These are phyloP conservation scores for Omphalea diandra DNA, from an alignment of 441 rosid species.

Conservation along the genomic window DNA sequence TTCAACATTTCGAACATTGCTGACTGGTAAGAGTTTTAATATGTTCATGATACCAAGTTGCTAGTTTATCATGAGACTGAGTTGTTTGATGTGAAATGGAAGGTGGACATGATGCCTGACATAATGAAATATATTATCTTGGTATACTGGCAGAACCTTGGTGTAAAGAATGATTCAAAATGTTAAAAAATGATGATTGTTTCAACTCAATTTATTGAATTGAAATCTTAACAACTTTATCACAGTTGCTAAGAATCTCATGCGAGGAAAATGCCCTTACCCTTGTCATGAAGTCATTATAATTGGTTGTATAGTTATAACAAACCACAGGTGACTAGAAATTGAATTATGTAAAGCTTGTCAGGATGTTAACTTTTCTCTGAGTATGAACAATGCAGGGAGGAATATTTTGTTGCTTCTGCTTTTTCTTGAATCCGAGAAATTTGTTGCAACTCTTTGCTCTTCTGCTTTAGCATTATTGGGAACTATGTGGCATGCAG, in stretches of 20 bases:
- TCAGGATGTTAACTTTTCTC: background rate
- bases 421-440: background rate
- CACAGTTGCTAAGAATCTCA: background rate
- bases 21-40: conserved; percentile 43
- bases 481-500: background rate
- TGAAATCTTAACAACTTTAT: background rate
- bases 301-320: too few relatives aligned
- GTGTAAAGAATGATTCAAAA: background rate
- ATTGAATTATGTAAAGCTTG: background rate
- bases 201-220: background rate
- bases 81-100: background rate
- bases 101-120: too few relatives aligned
- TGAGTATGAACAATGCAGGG: background rate
- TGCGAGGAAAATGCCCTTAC: background rate
- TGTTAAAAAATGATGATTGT: background rate
- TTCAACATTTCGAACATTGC: conserved; percentile 71
- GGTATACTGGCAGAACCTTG: background rate
- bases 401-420: background rate
- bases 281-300: background rate
- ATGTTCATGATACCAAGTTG: conserved; percentile 16
- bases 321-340: too few relatives aligned
- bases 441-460: background rate
- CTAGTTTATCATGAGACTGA: background rate
- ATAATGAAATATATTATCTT: background rate
- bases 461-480: background rate